Evolutionary conservation across 2,329 filamentous ascomycete species (phyloP).

Genomic region (Aspergillus tanneri): DNA sequence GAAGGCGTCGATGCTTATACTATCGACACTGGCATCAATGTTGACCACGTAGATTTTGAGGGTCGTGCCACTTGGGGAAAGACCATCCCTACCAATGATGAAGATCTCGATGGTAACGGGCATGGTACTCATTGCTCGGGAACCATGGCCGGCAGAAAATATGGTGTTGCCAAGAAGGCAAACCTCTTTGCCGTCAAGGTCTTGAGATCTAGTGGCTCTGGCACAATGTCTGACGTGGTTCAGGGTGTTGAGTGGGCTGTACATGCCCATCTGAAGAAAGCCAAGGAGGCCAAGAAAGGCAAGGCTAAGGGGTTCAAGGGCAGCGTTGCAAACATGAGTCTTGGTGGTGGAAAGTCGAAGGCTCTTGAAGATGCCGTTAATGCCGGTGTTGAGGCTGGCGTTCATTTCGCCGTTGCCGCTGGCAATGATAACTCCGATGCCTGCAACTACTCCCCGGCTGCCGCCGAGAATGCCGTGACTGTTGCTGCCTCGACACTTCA

Average conservation of each 20-base stretch:
- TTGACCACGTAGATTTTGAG: slow-evolving; percentile 93
- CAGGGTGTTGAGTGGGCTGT: slow-evolving; percentile 97
- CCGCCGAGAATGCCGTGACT: slow-evolving; percentile 86
- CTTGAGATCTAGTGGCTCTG: slow-evolving; percentile 92
- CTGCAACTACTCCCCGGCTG: slow-evolving; percentile 98
- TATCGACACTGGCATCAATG: slow-evolving; percentile 96
- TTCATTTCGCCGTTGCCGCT: slow-evolving; percentile 97
- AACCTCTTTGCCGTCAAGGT: slow-evolving; percentile 97
- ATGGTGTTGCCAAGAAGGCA: slow-evolving; percentile 99
- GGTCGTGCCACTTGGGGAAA: slow-evolving; percentile 95
- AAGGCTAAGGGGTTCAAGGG: slow-evolving; percentile 98
- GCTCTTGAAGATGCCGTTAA: slow-evolving; percentile 91
- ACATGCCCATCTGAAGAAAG: slow-evolving; percentile 71
- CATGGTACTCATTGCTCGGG: slow-evolving; percentile 99
- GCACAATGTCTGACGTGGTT: slow-evolving; percentile 97
- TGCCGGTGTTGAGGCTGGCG: slow-evolving; percentile 83
- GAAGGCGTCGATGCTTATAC: slow-evolving; percentile 99
- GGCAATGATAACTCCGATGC: slow-evolving; percentile 99
- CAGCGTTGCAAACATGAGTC: slow-evolving; percentile 98
- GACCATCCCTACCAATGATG: slow-evolving; percentile 84
- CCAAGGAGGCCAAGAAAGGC: slow-evolving; percentile 75
- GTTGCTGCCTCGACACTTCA: slow-evolving; percentile 91
- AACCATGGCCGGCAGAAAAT: slow-evolving; percentile 96
- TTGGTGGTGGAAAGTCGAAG: slow-evolving; percentile 94
- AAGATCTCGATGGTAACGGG: slow-evolving; percentile 90